Percentiles rank a stretch among this genome's conserved stretches.
phyloP scores from a whole-genome alignment of 1,284 basidiomycete species.

The Spongispora temasekensis region DNA sequence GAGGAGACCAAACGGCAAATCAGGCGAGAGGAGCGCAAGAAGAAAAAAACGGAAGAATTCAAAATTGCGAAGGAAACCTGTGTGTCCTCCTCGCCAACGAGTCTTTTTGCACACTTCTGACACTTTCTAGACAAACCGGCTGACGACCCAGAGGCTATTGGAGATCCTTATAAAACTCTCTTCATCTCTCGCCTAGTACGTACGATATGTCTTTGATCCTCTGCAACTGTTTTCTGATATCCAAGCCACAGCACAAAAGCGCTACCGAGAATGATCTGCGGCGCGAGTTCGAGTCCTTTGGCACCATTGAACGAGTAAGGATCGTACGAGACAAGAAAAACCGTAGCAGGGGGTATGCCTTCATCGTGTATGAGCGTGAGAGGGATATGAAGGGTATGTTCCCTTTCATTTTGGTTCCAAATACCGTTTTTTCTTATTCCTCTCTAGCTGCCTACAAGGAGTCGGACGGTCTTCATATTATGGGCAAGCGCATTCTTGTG shows the following conservation, averaged over 20 bases:
- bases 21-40: slow-evolving; percentile 77
- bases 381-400: slow-evolving; percentile 95
- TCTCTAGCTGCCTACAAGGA: slow-evolving; percentile 94
- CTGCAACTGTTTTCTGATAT: slow-evolving; percentile 22
- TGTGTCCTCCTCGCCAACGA: slow-evolving; percentile 41
- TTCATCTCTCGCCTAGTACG: slow-evolving; percentile 91
- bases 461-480: slow-evolving; percentile 95
- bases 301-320: slow-evolving; percentile 89
- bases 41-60: slow-evolving; percentile 78
- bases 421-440: slow-evolving; percentile 16
- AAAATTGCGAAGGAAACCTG: slow-evolving; percentile 82
- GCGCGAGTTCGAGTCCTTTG: slow-evolving; percentile 94
- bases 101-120: slow-evolving; percentile 12
- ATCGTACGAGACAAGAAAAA: slow-evolving; percentile 90
- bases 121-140: slow-evolving; percentile 77
- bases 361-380: slow-evolving; percentile 97
- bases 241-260: slow-evolving; percentile 68
- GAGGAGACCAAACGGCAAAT: slow-evolving; percentile 81
- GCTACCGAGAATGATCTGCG: slow-evolving; percentile 90
- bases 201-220: slow-evolving; percentile 9
- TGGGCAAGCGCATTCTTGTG: slow-evolving; percentile 93
- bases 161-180: slow-evolving; percentile 98
- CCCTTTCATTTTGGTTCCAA: slow-evolving; percentile 17
- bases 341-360: slow-evolving; percentile 91
- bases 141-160: slow-evolving; percentile 89